Evolutionary conservation across 2,329 filamentous ascomycete species (phyloP), one percentile per base, ranked within the genome.

Genomic region (Alternaria infectoria): DNA sequence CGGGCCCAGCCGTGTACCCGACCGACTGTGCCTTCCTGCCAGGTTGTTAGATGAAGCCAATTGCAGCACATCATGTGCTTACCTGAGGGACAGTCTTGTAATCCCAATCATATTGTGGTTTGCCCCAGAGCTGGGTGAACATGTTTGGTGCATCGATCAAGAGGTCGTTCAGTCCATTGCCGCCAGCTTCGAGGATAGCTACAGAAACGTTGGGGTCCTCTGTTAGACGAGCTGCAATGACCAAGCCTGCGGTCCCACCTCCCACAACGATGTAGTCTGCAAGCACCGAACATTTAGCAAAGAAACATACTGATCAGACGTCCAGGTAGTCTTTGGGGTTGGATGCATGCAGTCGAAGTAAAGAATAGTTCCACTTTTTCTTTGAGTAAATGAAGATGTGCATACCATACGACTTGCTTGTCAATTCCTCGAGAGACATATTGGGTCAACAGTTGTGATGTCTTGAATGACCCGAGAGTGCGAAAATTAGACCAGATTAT

Each of bases 31-130:
- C 71, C 73, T 61, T 70, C 65, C 71, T 75, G 45, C 26, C n/a
- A 30, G 2, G 6, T 9, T 45, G 40, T 73, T n/a, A 70, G 65
- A 5, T 5, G 10, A 30, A 6, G 11, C 7, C 1, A 46, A 21
- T 17, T 25, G 2, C 26, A 32, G 45, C 11, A 12, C 13, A 13
- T 5, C 4, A 10, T 4, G 5, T 21, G 6, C 43, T 15, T 54
- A 73, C 75, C 59, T 78, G 75, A 3, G 76, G 74, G n/a, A 75
- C 70, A 8, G 74, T 77, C 40, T 71, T 72, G 55, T 59, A 72
- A 10, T 63, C 45, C 77, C 76, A 79, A 43, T 79, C 77, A 61
- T 74, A 77, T 44, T 77, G 69, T 3, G 73, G 69, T 28, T 77
- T 76, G 26, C 68, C 74, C 63, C 65, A 72, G 1, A 73, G 56